Evolutionary conservation across 371 early-diverging fungal genomes (phyloP), one percentile per base, ranked within the genome.

Genomic region (Mortierella sp.): DNA sequence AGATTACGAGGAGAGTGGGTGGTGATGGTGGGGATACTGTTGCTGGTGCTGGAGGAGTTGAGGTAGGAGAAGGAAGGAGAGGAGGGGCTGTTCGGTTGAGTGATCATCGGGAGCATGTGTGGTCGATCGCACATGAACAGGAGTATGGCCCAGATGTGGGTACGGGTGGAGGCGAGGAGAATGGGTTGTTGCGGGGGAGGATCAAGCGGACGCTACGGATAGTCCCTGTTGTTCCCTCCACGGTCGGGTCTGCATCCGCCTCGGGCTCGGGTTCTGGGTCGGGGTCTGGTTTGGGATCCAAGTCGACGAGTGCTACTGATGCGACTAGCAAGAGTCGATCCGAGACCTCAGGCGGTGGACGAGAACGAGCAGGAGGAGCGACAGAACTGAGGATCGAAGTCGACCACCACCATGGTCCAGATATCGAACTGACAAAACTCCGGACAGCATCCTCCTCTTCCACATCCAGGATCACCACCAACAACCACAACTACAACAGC

Each of bases 51-150:
- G n/a, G n/a, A n/a, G n/a, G 24, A 5, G 6, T 44, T 26, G 7
- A 10, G 16, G 11, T 41, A 24, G 22, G n/a, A 52, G 43, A 29
- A 14, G 31, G 22, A 0, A 4, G 22, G 29, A 16, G 37, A 6
- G 8, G n/a, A 24, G 2, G 37, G 14, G 7, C 41, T 14, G 50
- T 0, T 9, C 16, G 16, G 1, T 48, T 71, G 40, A 34, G 64
- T 14, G 26, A 50, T 1, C 64, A 71, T 58, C 64, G 71, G 10
- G 71, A 71, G 41, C 50, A 71, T 31, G 64, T 71, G 7, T 71
- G 71, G 71, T 19, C 64, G 14, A 37, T 71, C 16, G 71, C 48
- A 14, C 71, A 71, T 19, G 71, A 71, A 19, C 29, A 71, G 5
- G 71, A 71, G 29, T 71, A 71, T 40, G 71, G 71, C 11, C 26